Conservation (phyloP, 2,329 filamentous ascomycete genomes). For the Cephalotrichum gorgonifer region DNA sequence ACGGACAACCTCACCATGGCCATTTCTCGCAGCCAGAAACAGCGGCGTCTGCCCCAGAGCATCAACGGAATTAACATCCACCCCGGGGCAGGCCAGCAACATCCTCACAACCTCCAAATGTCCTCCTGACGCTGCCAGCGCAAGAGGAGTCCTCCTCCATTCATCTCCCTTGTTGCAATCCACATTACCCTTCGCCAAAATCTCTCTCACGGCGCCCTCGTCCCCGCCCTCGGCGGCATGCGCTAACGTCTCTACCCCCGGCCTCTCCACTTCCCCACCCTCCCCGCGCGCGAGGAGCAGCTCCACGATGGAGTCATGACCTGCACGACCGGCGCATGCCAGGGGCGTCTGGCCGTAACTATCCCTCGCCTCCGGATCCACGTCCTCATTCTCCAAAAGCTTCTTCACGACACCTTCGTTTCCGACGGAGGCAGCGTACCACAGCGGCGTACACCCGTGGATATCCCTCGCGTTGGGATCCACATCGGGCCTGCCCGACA, state of each 20-base stretch:
- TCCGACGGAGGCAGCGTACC: slow-evolving; percentile 9
- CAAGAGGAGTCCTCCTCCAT: slow-evolving; percentile 3
- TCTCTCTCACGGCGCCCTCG: neutral
- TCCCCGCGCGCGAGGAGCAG: slow-evolving; percentile 7
- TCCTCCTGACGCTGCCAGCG: slow-evolving; percentile 14
- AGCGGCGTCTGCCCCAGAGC: slow-evolving; percentile 6
- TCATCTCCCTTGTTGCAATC: neutral
- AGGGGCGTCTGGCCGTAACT: slow-evolving; percentile 8
- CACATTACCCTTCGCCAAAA: neutral
- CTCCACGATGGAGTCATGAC: slow-evolving; percentile 4
- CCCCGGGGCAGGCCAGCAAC: slow-evolving; percentile 4
- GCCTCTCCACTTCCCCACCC: neutral
- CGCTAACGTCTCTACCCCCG: neutral
- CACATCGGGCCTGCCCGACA: slow-evolving; percentile 9
- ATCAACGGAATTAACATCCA: slow-evolving; percentile 4
- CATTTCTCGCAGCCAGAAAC: slow-evolving; percentile 3
- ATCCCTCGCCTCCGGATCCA: slow-evolving; percentile 6
- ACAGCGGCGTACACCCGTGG: slow-evolving; percentile 9
- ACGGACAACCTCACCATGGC: neutral
- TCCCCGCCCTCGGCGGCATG: slow-evolving; percentile 1
- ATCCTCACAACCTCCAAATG: slow-evolving; percentile 10
- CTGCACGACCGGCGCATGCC: slow-evolving; percentile 4
- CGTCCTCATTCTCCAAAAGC: slow-evolving; percentile 6
- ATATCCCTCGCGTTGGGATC: slow-evolving; percentile 7
- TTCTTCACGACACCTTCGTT: slow-evolving; percentile 9